Evolutionary conservation across 1,284 basidiomycete species (phyloP).

Genomic region (Cutaneotrichosporon curvatum): DNA sequence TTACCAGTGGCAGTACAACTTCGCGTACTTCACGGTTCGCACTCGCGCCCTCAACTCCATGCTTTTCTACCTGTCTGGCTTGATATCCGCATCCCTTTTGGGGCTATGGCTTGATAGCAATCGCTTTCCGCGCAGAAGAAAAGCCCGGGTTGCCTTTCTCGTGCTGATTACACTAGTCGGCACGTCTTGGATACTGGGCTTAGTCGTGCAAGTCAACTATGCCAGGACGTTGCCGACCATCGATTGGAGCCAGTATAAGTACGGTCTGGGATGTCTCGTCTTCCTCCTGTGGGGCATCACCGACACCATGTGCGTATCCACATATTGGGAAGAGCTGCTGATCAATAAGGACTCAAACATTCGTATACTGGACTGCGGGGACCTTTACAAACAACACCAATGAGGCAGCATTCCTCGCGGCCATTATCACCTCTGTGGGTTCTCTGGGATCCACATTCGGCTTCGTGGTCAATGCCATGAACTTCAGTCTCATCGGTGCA

Average conservation of each 20-base stretch:
- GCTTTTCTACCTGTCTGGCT: neutral
- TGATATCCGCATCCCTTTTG: neutral
- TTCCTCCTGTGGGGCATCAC: neutral
- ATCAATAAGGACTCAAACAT: neutral
- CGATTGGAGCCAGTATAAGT: neutral
- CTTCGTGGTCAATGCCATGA: neutral
- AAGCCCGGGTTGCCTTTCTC: neutral
- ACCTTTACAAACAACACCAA: neutral
- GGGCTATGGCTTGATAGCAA: neutral
- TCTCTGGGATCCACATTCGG: neutral
- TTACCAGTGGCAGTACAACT: conserved; percentile 1
- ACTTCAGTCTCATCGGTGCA: neutral
- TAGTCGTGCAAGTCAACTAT: neutral
- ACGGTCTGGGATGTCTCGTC: neutral
- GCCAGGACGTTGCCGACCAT: neutral
- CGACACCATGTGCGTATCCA: neutral
- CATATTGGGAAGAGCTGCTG: neutral
- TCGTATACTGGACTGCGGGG: neutral
- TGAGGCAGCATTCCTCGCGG: neutral
- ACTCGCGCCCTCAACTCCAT: neutral
- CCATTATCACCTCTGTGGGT: neutral
- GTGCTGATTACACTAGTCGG: neutral
- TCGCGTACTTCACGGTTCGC: conserved; percentile 1
- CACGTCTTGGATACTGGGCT: neutral
- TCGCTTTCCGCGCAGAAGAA: neutral